Base-by-base conservation (phyloP, 2,329 filamentous ascomycete genomes). In the Botrytis paeoniae region DNA sequence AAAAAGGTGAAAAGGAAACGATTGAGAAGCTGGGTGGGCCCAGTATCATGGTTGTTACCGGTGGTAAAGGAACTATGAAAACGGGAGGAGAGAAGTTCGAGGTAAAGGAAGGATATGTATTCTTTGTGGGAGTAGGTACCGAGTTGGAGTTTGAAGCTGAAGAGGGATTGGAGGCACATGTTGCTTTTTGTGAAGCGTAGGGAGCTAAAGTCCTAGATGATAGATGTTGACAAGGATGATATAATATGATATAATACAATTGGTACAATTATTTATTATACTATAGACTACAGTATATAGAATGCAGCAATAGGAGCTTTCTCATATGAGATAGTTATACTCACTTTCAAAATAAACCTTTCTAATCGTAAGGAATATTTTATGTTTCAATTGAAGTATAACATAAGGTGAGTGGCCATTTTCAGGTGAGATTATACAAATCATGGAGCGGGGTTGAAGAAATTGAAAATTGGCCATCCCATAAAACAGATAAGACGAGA, bases 31-130 rank as follows among this genome's bases (percentile, higher is more conserved):
- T 90, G 32, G 83, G 85, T 0, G 92, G 91, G 0, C 90, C 91
- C 0, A 89, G 87, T 70, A 85, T 93, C 41, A 80, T 91, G 78
- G 85, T 93, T 71, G 86, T 89, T 4, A 91, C 87, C 0, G 85
- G 85, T 45, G 91, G 91, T 0, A 85, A 85, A 45, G 91, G 91
- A 0, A 81, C 82, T 69, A 91, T 89, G 1, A 83, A 80, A 37
- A 82, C 93, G 84, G 84, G 85, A 0, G 84, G 87, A 6, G 87
- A 86, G 77, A 83, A 83, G 25, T 83, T 87, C 73, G 83, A 87
- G 43, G 73, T 92, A 63, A 86, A 85, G 39, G 88, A 89, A 79
- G 92, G 91, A 0, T 88, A 84, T 76, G 87, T 92, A 18, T 93
- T 86, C 78, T 93, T 91, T 80, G 82, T 93, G n/a, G 90, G 77